Conservation (phyloP, 2,329 filamentous ascomycete species). For the Aspergillaceae sp. region DNA sequence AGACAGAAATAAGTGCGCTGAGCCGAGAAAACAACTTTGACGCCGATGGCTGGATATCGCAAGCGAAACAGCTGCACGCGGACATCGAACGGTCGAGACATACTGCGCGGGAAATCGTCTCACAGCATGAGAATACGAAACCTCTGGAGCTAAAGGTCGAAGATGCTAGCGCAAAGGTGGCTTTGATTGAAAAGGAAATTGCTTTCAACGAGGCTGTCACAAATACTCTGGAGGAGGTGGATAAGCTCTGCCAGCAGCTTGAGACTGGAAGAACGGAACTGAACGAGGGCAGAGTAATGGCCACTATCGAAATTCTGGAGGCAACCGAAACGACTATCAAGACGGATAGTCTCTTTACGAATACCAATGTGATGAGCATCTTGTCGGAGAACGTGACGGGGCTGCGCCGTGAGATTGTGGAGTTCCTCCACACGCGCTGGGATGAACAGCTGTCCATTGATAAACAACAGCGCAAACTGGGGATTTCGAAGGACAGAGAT, state of each 20-base stretch:
- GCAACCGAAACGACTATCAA: conserved; percentile 29
- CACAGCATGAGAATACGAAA: conserved; percentile 63
- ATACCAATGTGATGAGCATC: conserved; percentile 41
- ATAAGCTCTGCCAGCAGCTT: conserved; percentile 42
- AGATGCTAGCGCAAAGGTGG: conserved; percentile 48
- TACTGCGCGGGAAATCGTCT: conserved; percentile 71
- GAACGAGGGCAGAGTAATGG: conserved; percentile 36
- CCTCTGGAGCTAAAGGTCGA: conserved; percentile 56
- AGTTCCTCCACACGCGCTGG: conserved; percentile 64
- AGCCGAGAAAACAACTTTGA: conserved; percentile 70
- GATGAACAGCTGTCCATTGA: conserved; percentile 58
- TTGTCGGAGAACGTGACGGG: conserved; percentile 57
- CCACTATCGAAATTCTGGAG: conserved; percentile 43
- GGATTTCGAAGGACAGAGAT: conserved; percentile 43
- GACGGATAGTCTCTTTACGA: conserved; percentile 21
- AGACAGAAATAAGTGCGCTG: conserved; percentile 65
- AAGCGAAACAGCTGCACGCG: conserved; percentile 73
- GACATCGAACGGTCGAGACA: conserved; percentile 75
- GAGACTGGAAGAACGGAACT: conserved; percentile 40
- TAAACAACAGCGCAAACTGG: conserved; percentile 45
- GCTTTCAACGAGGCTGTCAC: conserved; percentile 49
- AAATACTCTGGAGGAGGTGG: conserved; percentile 43
- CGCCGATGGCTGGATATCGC: conserved; percentile 75
- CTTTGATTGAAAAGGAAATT: conserved; percentile 51
- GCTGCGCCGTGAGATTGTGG: conserved; percentile 57